Evolutionary conservation across 2,329 filamentous ascomycete genomes (phyloP), one percentile per base, ranked within the genome.

Genomic region (Penicillium sp.): DNA sequence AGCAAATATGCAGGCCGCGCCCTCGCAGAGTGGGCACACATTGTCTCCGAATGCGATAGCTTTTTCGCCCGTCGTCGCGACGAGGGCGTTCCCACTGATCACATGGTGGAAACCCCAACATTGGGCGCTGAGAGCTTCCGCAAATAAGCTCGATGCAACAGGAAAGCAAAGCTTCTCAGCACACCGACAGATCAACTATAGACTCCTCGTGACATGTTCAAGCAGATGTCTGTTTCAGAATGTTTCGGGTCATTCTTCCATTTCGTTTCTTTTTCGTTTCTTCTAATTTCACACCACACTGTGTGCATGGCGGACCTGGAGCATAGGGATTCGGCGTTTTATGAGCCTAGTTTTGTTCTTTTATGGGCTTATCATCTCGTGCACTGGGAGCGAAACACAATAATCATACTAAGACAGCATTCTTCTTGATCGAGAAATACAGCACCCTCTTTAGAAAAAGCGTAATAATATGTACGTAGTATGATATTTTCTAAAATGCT

Each of bases 1-100:
- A 82, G 81, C 57, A 80, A 79, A 55, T 87, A 87, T 66, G 78
- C 79, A n/a, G 84, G 84, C 14, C 78, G 84, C 36, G 83, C 84
- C 10, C 76, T 87, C 35, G 84, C 84, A 1, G 84, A 87, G 67
- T 87, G 84, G 84, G 78, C 78, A 3, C 76, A 84, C 46, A 77
- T 86, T 29, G 79, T 85, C 8, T 77, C 78, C 23, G 84, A 87
- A 63, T 86, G 81, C 61, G 81, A 85, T 63, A 83, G 80, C 60
- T 87, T 87, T 72, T 86, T 85, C 61, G 79, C 84, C 51, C 74
- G 84, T 53, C 74, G 84, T 58, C 82, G 80, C 62, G 79, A 80
- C 45, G 84, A 87, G 67, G 84, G 84, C 18, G 83, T 86, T 16
- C 82, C 83, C 2, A 69, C 67, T 29, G 80, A 84, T 63, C 74